Evolutionary conservation across 1,284 basidiomycete species (phyloP).

Genomic region (Pseudozyma tsukubaensis): DNA sequence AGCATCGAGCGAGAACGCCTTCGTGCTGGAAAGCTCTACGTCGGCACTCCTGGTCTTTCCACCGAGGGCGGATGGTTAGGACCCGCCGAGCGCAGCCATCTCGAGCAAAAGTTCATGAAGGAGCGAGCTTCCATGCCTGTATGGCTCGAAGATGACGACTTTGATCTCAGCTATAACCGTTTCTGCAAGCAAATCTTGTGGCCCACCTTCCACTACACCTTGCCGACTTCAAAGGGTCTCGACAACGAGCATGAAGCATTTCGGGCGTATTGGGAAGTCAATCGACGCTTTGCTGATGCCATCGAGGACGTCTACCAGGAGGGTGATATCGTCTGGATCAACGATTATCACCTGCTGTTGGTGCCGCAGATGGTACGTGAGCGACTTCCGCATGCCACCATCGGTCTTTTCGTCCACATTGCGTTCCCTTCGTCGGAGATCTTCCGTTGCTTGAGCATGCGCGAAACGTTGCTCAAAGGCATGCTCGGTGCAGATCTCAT

Average conservation of each 20-base stretch:
- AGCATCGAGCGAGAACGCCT: slow-evolving; percentile 57
- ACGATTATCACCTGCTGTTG: slow-evolving; percentile 80
- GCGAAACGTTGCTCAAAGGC: slow-evolving; percentile 75
- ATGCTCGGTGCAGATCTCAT: slow-evolving; percentile 80
- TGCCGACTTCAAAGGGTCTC: slow-evolving; percentile 85
- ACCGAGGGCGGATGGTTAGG: slow-evolving; percentile 61
- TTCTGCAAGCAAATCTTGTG: slow-evolving; percentile 91
- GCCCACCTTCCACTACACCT: slow-evolving; percentile 86
- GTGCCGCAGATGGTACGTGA: slow-evolving; percentile 80
- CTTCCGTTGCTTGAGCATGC: slow-evolving; percentile 79
- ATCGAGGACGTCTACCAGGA: slow-evolving; percentile 80
- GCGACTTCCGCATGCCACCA: slow-evolving; percentile 76
- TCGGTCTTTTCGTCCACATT: slow-evolving; percentile 89
- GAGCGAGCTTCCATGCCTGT: slow-evolving; percentile 77
- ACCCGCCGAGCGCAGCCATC: slow-evolving; percentile 70
- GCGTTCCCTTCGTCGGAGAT: slow-evolving; percentile 89
- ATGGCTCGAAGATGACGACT: slow-evolving; percentile 76
- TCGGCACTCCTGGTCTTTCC: slow-evolving; percentile 64
- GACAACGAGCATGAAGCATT: slow-evolving; percentile 80
- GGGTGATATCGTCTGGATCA: slow-evolving; percentile 78
- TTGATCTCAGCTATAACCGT: slow-evolving; percentile 82
- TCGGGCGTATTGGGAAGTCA: slow-evolving; percentile 83
- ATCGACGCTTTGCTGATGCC: slow-evolving; percentile 82
- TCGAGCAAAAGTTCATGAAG: slow-evolving; percentile 75
- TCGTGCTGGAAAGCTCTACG: slow-evolving; percentile 59